Evolutionary conservation across 2,329 filamentous ascomycete genomes (phyloP).

Genomic region (Capronia epimyces): DNA sequence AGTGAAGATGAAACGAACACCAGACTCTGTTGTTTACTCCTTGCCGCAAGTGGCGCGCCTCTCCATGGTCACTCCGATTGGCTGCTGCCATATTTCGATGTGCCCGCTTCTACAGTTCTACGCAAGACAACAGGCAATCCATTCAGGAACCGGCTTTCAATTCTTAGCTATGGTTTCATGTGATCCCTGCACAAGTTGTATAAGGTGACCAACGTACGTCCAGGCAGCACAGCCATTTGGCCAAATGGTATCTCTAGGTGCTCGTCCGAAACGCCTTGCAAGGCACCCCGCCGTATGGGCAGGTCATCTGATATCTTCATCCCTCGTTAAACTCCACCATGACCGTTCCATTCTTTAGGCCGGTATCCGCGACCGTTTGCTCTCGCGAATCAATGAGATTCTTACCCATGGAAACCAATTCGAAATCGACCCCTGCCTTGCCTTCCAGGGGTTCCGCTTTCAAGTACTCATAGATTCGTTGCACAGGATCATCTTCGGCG

Average conservation of each 20-base stretch:
- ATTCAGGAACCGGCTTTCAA: neutral
- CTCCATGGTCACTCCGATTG: constrained; percentile 7
- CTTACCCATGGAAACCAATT: constrained; percentile 80
- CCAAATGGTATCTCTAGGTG: constrained; percentile 7
- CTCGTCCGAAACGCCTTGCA: constrained; percentile 11
- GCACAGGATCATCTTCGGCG: constrained; percentile 66
- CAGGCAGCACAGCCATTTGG: neutral
- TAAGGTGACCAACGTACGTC: neutral
- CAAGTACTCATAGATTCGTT: constrained; percentile 90
- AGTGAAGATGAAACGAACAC: constrained; percentile 13
- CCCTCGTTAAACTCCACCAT: constrained; percentile 82
- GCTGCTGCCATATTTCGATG: too few relatives aligned
- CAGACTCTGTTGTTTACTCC: constrained; percentile 10
- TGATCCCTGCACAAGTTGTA: constrained; percentile 1
- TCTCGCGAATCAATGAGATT: constrained; percentile 75
- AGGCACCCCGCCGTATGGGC: constrained; percentile 1
- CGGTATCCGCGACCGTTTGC: constrained; percentile 69
- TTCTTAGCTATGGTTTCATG: constrained; percentile 1
- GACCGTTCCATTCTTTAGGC: constrained; percentile 85
- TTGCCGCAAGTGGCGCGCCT: constrained; percentile 7
- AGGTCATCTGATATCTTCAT: neutral
- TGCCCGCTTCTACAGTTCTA: neutral
- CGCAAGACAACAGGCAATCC: neutral
- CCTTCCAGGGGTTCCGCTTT: constrained; percentile 81
- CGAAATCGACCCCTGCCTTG: constrained; percentile 72